Evolutionary conservation across 768 basidiomycete species (phyloP), one percentile per base, ranked within the genome.

Genomic region (Phanerochaete sordida): DNA sequence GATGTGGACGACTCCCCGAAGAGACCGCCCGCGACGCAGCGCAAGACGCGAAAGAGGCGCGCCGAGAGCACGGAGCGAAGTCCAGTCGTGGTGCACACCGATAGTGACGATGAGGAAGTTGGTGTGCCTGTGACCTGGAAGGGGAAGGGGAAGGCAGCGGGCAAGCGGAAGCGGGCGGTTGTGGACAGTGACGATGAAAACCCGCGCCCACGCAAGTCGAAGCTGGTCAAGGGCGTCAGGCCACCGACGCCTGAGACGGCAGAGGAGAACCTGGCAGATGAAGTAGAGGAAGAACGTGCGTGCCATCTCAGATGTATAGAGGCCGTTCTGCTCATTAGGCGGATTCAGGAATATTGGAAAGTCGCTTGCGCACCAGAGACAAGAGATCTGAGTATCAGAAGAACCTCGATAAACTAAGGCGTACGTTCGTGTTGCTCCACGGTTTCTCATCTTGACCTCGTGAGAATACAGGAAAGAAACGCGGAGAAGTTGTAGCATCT

Each of bases 341-440:
- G 23, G 57, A 23, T 33, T 7, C 61, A 91, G 87, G 76, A 55
- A 87, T 93, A 28, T 73, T 93, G 43, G 77, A 85, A 26, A 75
- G 73, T 7, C 85, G 91, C 46, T 71, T 93, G 30, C 85, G 91
- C 35, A 69, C 73, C 27, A 81, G 89, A 30, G 75, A 77, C 59
- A 90, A 83, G 71, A 77, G 79, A 69, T 80, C 85, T 15, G 62
- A 71, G 5, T 92, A 83, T 68, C 87, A 85, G 63, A 79, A 77
- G 68, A 87, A 82, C 61, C 70, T 92, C 15, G 85, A 88, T 62
- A 85, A 78, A 62, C 65, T 91, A 54, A 89, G 83, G 73, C 77
- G 90, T 93, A 60, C 54, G 80, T 3, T 48, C 47, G 16, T 48
- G 27, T 26, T 19, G 23, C 48, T 27, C 12, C n/a, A n/a, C n/a